Evolutionary conservation across 2,329 filamentous ascomycete species (phyloP), one percentile per base, ranked within the genome.

Genomic region (Cercospora sp.): DNA sequence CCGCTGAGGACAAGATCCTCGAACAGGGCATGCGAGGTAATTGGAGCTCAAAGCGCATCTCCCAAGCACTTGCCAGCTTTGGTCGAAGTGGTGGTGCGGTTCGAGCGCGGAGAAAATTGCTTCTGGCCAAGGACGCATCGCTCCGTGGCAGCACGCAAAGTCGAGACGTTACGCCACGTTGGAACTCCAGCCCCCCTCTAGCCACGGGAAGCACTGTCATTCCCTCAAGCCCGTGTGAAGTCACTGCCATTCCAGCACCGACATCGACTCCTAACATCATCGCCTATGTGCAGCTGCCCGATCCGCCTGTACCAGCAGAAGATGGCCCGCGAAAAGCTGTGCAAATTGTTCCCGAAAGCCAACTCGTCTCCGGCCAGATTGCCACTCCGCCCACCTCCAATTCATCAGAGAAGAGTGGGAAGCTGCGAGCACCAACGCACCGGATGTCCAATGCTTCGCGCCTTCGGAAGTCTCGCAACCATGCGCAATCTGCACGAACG

Each of bases 1-100:
- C 30, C 7, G 60, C 48, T 4, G 63, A 70, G 45, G 68, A 68
- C 23, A 36, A 59, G 18, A 58, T 64, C 3, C 51, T 70, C 20
- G 20, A 60, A 13, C 26, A 70, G 16, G 68, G 68, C 13, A 28
- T 70, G 36, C 51, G 55, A 5, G 28, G 20, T 28, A 48, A 55
- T 9, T 68, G 66, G 66, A 26, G 6, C 5, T 48, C 33, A 4
- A 31, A 12, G 9, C 23, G 45, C 48, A 68, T 65, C 30, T 33
- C 63, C 3, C 18, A 42, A 26, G 36, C 51, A 42, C 67, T 65
- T 28, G 31, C 26, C 16, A 13, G 28, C 12, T 23, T 13, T 9
- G 31, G 16, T 1, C 67, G 67, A n/a, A 58, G 63, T 5, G 58
- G 23, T 4, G 18, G 30, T 5, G 67, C 67, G 3, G 63, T 68